Percentiles rank a stretch among this genome's conserved stretches.
Conservation (phyloP, 78 protist species). For the Dictyostelium intermedium region DNA sequence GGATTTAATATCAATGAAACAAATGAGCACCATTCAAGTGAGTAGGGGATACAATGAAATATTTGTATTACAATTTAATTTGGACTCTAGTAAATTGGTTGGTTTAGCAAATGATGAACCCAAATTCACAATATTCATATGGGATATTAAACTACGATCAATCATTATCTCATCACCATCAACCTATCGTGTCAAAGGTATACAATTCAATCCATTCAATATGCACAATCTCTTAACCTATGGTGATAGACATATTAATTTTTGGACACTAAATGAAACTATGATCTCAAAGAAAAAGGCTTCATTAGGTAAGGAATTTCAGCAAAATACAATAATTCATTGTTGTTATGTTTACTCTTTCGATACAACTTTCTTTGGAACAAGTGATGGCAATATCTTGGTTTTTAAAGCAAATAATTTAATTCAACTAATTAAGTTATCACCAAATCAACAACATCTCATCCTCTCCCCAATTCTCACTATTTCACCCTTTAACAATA, state of each 20-base stretch:
- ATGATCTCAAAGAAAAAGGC: not conserved
- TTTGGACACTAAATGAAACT: constrained; percentile 25
- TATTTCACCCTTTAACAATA: not conserved
- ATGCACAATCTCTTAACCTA: not conserved
- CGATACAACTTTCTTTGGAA: constrained; percentile 5
- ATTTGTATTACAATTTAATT: not conserved
- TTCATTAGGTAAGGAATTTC: not conserved
- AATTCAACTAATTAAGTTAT: not conserved
- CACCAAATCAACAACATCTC: not conserved
- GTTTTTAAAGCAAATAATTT: not conserved
- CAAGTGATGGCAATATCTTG: not conserved
- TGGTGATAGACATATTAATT: constrained; percentile 8
- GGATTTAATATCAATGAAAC: not conserved
- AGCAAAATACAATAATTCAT: not conserved
- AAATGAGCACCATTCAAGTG: not conserved
- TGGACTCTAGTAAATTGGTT: not conserved
- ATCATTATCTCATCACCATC: not conserved
- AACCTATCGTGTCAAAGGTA: not conserved
- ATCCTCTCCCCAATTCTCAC: not conserved
- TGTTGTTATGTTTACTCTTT: not conserved
- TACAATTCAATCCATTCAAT: not conserved
- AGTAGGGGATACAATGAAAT: not conserved
- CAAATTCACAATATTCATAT: not conserved
- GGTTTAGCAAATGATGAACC: not conserved
- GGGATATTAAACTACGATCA: not conserved